phyloP scores from a whole-genome alignment of 2,329 filamentous ascomycete genomes.

The Paecilomyces formosus region DNA sequence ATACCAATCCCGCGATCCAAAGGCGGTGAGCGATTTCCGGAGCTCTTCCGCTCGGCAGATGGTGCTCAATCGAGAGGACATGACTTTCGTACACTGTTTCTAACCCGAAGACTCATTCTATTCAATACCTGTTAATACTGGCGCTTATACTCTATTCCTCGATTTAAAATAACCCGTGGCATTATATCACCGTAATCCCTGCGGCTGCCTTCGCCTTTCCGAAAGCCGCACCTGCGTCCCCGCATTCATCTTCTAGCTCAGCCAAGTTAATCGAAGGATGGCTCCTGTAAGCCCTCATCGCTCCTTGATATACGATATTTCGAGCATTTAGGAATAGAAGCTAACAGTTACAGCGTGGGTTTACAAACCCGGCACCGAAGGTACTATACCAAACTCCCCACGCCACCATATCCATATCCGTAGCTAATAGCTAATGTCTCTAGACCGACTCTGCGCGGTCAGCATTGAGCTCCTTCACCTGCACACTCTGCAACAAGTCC shows the following conservation, averaged over 20 bases:
- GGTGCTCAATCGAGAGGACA: neutral
- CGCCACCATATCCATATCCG: neutral
- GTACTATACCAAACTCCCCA: constrained; percentile 16
- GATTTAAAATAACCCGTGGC: neutral
- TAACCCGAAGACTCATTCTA: neutral
- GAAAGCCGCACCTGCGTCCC: neutral
- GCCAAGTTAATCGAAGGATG: constrained; percentile 11
- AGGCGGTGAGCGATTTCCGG: neutral
- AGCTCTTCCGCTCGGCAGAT: neutral
- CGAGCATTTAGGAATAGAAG: neutral
- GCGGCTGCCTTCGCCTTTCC: neutral
- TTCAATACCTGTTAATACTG: neutral
- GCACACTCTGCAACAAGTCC: constrained; percentile 82
- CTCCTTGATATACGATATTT: neutral
- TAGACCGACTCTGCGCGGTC: constrained; percentile 61
- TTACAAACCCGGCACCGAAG: constrained; percentile 42
- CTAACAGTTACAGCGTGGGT: constrained; percentile 32
- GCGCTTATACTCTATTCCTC: neutral
- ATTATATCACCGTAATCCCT: neutral
- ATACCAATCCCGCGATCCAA: neutral
- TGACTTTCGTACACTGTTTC: neutral
- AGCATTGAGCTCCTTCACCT: constrained; percentile 74
- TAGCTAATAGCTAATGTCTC: neutral
- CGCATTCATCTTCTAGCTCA: neutral
- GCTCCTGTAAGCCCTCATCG: constrained; percentile 22